Percentiles rank a stretch among this genome's conserved stretches.
phyloP scores from a whole-genome alignment of 805 yeast genomes.

The Teunomyces gatunensis region DNA sequence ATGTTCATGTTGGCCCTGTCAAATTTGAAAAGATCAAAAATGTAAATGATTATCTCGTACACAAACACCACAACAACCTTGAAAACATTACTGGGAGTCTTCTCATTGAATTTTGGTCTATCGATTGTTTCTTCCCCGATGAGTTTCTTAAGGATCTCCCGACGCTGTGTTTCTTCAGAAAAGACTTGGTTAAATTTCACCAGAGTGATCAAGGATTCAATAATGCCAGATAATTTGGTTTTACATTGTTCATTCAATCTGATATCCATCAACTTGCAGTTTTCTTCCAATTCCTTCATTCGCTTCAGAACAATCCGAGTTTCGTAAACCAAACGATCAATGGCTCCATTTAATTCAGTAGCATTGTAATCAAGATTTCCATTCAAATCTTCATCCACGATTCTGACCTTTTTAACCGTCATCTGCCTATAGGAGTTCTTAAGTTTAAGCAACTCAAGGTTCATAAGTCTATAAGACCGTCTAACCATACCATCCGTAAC shows the following conservation, averaged over 20 bases:
- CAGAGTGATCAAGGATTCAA: slow-evolving; percentile 28
- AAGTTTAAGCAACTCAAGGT: slow-evolving; percentile 29
- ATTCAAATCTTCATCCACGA: slow-evolving; percentile 29
- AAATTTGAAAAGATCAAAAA: slow-evolving; percentile 36
- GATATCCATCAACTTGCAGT: slow-evolving; percentile 24
- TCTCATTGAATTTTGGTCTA: slow-evolving; percentile 4
- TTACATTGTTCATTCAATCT: slow-evolving; percentile 28
- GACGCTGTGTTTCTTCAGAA: slow-evolving; percentile 26
- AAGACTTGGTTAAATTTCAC: slow-evolving; percentile 31
- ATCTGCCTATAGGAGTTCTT: slow-evolving; percentile 26
- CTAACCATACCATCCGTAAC: slow-evolving; percentile 13
- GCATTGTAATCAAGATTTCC: slow-evolving; percentile 27
- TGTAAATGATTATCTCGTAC: slow-evolving; percentile 30
- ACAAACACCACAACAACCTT: slow-evolving; percentile 27
- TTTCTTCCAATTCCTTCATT: slow-evolving; percentile 40
- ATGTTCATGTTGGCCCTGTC: slow-evolving; percentile 43
- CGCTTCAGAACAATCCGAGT: slow-evolving; percentile 40
- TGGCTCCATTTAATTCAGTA: slow-evolving; percentile 28
- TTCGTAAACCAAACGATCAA: slow-evolving; percentile 40
- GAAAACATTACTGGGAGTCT: slow-evolving; percentile 10
- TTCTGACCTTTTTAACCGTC: slow-evolving; percentile 19
- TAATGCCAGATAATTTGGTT: slow-evolving; percentile 22
- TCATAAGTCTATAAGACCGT: slow-evolving; percentile 25
- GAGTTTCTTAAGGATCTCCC: slow-evolving; percentile 23
- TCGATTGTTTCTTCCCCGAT: slow-evolving; percentile 19